Conservation (phyloP, 495 filamentous ascomycete genomes). For the Annulohypoxylon nitens region DNA sequence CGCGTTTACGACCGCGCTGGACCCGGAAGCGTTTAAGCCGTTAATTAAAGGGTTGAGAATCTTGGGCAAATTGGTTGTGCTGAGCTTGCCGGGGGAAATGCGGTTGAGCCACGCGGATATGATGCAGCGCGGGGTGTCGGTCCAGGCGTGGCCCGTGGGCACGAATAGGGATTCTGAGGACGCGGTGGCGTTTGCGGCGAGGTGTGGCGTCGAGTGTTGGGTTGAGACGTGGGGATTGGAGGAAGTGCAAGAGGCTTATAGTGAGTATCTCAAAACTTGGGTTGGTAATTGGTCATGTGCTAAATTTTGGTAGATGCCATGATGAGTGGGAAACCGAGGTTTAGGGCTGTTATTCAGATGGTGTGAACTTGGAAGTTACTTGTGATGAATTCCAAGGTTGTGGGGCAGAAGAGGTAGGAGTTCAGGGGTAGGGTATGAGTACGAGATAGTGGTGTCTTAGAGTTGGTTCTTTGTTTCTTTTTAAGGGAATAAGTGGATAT, state of each 20-base stretch:
- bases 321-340: background rate
- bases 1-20: constrained; percentile 71
- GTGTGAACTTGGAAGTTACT: background rate
- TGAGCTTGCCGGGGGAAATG: constrained; percentile 65
- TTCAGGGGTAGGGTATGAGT: too few species aligned
- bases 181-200: constrained; percentile 69
- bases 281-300: background rate
- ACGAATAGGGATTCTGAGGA: constrained; percentile 72
- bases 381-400: too few species aligned
- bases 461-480: constrained; percentile 64
- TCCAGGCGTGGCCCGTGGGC: constrained; percentile 71
- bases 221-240: constrained; percentile 44
- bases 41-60: constrained; percentile 67
- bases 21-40: constrained; percentile 63
- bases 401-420: too few species aligned
- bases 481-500: too few species aligned
- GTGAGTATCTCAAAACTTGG: background rate
- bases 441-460: constrained; percentile 48
- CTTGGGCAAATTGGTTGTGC: constrained; percentile 69
- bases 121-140: constrained; percentile 63
- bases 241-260: background rate
- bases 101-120: constrained; percentile 62
- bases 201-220: constrained; percentile 69
- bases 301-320: background rate
- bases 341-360: background rate